Evolutionary conservation across 1,284 basidiomycete species (phyloP).

Genomic region (Boletus sp.): DNA sequence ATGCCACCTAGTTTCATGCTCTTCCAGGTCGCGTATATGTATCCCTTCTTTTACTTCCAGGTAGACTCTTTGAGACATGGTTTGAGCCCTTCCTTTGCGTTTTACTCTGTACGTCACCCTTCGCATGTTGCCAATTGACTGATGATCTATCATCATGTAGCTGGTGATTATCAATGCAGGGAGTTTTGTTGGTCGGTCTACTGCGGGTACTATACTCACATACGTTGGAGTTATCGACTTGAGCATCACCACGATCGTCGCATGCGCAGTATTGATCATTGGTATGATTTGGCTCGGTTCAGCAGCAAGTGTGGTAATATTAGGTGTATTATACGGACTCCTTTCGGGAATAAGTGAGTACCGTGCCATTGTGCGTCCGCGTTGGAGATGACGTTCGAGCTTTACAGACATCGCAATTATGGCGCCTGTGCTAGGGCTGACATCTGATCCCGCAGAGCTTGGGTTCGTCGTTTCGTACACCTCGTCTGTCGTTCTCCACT

Average conservation of each 20-base stretch:
- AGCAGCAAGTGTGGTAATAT: constrained; percentile 45
- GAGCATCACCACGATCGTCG: constrained; percentile 38
- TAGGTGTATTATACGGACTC: constrained; percentile 53
- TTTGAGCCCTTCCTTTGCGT: constrained; percentile 30
- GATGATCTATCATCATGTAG: constrained; percentile 29
- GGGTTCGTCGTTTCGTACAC: constrained; percentile 24
- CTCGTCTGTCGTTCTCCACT: background rate
- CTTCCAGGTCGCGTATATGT: constrained; percentile 29
- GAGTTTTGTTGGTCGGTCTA: constrained; percentile 45
- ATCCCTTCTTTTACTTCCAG: constrained; percentile 39
- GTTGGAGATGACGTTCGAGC: background rate
- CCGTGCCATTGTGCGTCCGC: background rate
- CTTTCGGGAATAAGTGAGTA: constrained; percentile 48
- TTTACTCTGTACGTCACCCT: constrained; percentile 32
- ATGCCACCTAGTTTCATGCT: constrained; percentile 21
- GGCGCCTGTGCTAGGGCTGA: constrained; percentile 33
- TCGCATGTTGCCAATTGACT: background rate
- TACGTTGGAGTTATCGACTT: constrained; percentile 47
- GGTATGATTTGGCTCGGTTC: constrained; percentile 47
- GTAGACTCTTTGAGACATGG: constrained; percentile 34
- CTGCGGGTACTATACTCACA: constrained; percentile 41
- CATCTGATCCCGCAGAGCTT: constrained; percentile 30
- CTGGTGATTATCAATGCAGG: constrained; percentile 49
- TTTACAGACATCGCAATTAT: constrained; percentile 30
- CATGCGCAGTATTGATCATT: constrained; percentile 42